A percentile compares a stretch with the other conserved stretches of the same genome.
Evolutionary conservation across 345 rosid species (phyloP).

Genomic region (Anacardium occidentale): DNA sequence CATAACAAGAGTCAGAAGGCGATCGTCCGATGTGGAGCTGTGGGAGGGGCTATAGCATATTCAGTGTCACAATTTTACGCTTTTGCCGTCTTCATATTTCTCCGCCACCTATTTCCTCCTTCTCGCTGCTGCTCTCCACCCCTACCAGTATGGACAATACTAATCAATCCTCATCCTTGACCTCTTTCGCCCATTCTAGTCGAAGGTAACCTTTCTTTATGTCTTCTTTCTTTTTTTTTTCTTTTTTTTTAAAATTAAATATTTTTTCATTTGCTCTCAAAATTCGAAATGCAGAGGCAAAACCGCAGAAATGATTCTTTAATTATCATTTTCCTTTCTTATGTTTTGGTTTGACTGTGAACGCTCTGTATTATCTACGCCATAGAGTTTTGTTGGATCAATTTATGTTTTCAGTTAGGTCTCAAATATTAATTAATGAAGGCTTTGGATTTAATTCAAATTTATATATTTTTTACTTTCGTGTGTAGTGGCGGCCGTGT

Average conservation of each 20-base stretch:
- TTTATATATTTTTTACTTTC: background rate
- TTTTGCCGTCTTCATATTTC: slow-evolving; percentile 24
- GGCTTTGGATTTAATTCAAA: too few species aligned
- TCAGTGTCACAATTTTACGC: slow-evolving; percentile 23
- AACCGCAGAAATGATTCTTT: background rate
- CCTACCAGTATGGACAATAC: slow-evolving; percentile 17
- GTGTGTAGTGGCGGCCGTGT: slow-evolving; percentile 41
- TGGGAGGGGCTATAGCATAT: slow-evolving; percentile 16
- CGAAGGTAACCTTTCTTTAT: slow-evolving; percentile 30
- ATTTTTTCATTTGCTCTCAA: background rate
- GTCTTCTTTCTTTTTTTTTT: background rate
- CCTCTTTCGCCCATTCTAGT: slow-evolving; percentile 42
- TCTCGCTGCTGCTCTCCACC: slow-evolving; percentile 12
- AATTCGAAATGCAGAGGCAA: background rate
- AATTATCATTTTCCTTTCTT: background rate
- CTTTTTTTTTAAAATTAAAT: too few species aligned
- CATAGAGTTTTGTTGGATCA: background rate
- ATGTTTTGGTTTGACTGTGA: background rate
- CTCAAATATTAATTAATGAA: background rate
- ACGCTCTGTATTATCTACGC: too few species aligned
- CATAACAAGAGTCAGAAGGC: too few species aligned
- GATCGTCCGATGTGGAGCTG: slow-evolving; percentile 20
- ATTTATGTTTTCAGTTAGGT: background rate
- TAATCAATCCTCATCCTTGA: slow-evolving; percentile 22
- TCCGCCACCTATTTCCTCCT: background rate